Conservation (phyloP, 1,284 basidiomycete species). For the Puccinia horiana region DNA sequence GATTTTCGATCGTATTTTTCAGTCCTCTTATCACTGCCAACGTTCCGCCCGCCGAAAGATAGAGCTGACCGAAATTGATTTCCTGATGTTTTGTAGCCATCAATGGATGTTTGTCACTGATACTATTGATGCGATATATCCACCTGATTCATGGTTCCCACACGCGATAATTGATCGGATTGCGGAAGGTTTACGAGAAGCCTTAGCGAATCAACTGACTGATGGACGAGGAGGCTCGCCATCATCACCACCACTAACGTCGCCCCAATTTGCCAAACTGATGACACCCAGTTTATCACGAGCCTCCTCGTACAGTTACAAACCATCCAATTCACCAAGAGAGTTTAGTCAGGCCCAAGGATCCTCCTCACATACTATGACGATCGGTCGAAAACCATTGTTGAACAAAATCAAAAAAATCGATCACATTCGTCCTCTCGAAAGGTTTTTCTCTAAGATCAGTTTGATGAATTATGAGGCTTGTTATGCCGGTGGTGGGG, state of each 20-base stretch:
- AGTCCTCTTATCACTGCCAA: too few relatives aligned
- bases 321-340: conserved; percentile 14
- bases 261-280: conserved; percentile 32
- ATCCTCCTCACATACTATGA: conserved; percentile 29
- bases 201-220: conserved; percentile 62
- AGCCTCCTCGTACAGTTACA: conserved; percentile 12
- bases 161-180: conserved; percentile 87
- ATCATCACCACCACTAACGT: background rate
- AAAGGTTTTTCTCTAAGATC: conserved; percentile 81
- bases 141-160: conserved; percentile 76
- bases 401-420: conserved; percentile 70
- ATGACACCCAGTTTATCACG: conserved; percentile 33
- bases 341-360: background rate
- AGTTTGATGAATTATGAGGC: conserved; percentile 86
- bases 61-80: conserved; percentile 11
- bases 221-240: conserved; percentile 44
- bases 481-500: conserved; percentile 69
- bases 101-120: conserved; percentile 99
- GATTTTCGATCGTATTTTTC: background rate
- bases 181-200: conserved; percentile 72
- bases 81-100: conserved; percentile 66
- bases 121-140: conserved; percentile 90
- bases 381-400: conserved; percentile 69
- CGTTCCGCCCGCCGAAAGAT: conserved; percentile 5
- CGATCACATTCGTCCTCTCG: conserved; percentile 75